Evolutionary conservation across 2,329 filamentous ascomycete genomes (phyloP), one percentile per base, ranked within the genome.

Genomic region (Fusarium gaditjirri): DNA sequence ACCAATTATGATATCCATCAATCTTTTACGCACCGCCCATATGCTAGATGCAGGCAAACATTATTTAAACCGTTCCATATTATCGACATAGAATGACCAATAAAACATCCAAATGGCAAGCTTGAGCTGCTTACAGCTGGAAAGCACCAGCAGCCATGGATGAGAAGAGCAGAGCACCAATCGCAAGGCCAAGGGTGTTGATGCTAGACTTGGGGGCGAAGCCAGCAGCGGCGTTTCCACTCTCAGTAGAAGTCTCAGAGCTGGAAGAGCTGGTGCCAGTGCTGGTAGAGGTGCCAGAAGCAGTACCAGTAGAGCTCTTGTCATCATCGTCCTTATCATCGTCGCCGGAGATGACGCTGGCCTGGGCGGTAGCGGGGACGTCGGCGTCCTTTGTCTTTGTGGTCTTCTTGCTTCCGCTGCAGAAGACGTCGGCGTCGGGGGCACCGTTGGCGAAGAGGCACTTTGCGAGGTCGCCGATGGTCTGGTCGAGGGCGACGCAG

Each of bases 361-460:
- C 80, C 39, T 70, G 63, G 10, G 78, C 81, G 21, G 77, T 78
- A 9, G 79, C 77, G 10, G 79, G 77, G 9, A 80, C 68, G 1
- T 36, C 55, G 17, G 66, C 74, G 9, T 78, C 68, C 4, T 71
- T 47, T 4, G 73, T 86, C 71, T 69, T 68, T 21, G 71, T 71
- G 12, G 82, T 83, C 7, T 81, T 67, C 43, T 72, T 61, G 70
- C 75, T 77, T 19, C 76, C 80, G 46, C 81, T 81, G 79, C 86
- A 88, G 75, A 86, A 88, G 69, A 87, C 81, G 12, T 81, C 72
- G 14, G 70, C 66, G 54, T 79, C 73, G 33, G 75, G 69, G 33
- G 81, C 81, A 36, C 84, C 84, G 53, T 84, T 75, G 36, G 78
- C 71, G 53, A 71, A 79, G 19, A 87, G 76, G 70, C 86, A 88